Conservation (phyloP, 352 stramenopile genomes). For the Globisporangium nunn region DNA sequence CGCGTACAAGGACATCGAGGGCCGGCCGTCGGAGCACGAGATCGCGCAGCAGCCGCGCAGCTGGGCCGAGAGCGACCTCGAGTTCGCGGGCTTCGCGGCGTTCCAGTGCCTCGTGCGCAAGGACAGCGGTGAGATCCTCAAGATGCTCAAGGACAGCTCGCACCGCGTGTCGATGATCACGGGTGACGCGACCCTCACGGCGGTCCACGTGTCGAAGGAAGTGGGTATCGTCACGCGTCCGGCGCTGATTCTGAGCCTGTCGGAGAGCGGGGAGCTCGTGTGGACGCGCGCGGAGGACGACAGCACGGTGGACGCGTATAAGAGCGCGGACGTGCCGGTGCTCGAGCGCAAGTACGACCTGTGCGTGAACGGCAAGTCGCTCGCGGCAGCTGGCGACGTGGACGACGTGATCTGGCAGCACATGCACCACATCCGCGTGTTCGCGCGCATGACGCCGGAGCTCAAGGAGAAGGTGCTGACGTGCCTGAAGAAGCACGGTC, state of each 20-base stretch:
- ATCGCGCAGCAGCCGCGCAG: slow-evolving; percentile 76
- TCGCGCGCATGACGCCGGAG: slow-evolving; percentile 94
- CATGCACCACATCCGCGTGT: slow-evolving; percentile 86
- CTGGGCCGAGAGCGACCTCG: slow-evolving; percentile 91
- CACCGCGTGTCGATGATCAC: slow-evolving; percentile 98
- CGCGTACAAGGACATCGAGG: slow-evolving; percentile 90
- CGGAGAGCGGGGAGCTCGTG: slow-evolving; percentile 34
- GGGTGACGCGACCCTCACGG: slow-evolving; percentile 96
- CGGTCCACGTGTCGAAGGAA: slow-evolving; percentile 94
- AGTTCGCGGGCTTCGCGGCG: slow-evolving; percentile 93
- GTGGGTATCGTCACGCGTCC: slow-evolving; percentile 89
- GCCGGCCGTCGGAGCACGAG: slow-evolving; percentile 55
- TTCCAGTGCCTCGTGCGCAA: slow-evolving; percentile 93
- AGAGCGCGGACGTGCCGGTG: slow-evolving; percentile 43
- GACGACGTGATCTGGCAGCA: slow-evolving; percentile 82
- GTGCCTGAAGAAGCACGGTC: slow-evolving; percentile 89
- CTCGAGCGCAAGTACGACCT: slow-evolving; percentile 81
- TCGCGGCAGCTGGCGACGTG: slow-evolving; percentile 63
- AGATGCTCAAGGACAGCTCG: slow-evolving; percentile 87
- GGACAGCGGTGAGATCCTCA: slow-evolving; percentile 92
- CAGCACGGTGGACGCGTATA: slow-evolving; percentile 54
- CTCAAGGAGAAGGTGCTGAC: slow-evolving; percentile 96
- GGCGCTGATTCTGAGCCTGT: slow-evolving; percentile 58
- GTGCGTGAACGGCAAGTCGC: slow-evolving; percentile 77
- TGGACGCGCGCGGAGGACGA: slow-evolving; percentile 84